phyloP scores from a whole-genome alignment of 495 filamentous ascomycete species.

The Trichoderma reesei region DNA sequence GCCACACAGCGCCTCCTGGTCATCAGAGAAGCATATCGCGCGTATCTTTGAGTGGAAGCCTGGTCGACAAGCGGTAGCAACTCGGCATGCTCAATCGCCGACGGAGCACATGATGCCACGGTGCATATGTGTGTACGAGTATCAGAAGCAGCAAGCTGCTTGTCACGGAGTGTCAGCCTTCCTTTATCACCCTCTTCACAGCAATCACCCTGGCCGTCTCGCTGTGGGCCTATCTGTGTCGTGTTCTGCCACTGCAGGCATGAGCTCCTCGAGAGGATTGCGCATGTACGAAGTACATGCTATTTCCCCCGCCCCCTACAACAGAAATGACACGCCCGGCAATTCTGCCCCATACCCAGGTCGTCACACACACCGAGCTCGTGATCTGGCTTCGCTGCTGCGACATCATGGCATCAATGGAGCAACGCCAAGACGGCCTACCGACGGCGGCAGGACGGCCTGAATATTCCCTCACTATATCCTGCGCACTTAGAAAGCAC shows the following conservation, averaged over 20 bases:
- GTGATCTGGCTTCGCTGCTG: not conserved
- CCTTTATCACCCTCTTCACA: not conserved
- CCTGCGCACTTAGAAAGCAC: not conserved
- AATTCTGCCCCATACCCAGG: not conserved
- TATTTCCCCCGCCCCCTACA: too few species aligned
- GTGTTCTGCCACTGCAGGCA: not conserved
- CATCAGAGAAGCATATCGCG: constrained; percentile 2
- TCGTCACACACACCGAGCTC: not conserved
- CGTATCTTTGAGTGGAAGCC: not conserved
- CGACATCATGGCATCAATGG: not conserved
- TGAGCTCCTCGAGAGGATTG: not conserved
- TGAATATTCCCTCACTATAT: constrained; percentile 3
- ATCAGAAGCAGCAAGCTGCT: not conserved
- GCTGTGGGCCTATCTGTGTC: not conserved
- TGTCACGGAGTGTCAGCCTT: constrained; percentile 1
- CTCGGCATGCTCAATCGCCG: not conserved
- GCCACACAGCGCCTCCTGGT: not conserved
- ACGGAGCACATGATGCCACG: constrained; percentile 4
- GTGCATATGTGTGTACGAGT: not conserved
- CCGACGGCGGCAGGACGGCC: not conserved
- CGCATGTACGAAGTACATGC: not conserved
- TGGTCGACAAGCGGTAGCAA: not conserved
- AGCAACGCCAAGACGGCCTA: not conserved
- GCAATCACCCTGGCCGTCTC: not conserved
- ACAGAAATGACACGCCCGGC: too few species aligned